Evolutionary conservation across 495 filamentous ascomycete species (phyloP), one percentile per base, ranked within the genome.

Genomic region (Aspergillus incahuasiensis): DNA sequence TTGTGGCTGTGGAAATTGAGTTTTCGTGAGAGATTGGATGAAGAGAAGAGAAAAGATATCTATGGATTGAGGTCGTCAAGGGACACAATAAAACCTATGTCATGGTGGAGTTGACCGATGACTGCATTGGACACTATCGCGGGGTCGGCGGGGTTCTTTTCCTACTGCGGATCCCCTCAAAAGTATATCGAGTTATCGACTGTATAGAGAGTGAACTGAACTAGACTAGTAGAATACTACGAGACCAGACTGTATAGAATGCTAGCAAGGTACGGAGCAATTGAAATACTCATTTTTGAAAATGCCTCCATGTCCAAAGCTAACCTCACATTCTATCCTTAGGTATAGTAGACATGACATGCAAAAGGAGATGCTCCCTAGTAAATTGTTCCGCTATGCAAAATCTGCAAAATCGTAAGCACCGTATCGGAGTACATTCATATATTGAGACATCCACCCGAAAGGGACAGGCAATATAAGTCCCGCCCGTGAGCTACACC

Each of bases 351-450:
- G 12, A 35, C 32, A 35, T 18, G 25, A 28, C 21, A 32, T 18
- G 25, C 46, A 24, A 42, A 39, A 51, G 38, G 25, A 40, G 38
- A 50, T 42, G 21, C 20, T 41, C 35, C 50, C 18, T 58, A 34
- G 34, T 58, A 58, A 30, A 60, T 57, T 42, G 28, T 55, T 60
- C 51, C 63, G 63, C 63, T 65, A 65, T 65, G 63, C 63, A 62
- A 65, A 59, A 57, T 39, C 32, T 54, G 43, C 43, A 55, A 58
- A 57, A 52, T 56, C 60, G 43, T 58, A 54, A 41, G 35, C 40
- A 55, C 51, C 42, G 52, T 49, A 56, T 56, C 57, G 52, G n/a
- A 62, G 48, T 46, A 51, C 35, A 54, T 54, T 62, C 41, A 48
- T 62, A 55, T 53, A 47, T 47, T 32, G 44, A 59, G 55, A 52